Percentiles rank a stretch among this genome's conserved stretches.
Conservation (phyloP, 352 stramenopile species). For the Phytophthora ohioensis region DNA sequence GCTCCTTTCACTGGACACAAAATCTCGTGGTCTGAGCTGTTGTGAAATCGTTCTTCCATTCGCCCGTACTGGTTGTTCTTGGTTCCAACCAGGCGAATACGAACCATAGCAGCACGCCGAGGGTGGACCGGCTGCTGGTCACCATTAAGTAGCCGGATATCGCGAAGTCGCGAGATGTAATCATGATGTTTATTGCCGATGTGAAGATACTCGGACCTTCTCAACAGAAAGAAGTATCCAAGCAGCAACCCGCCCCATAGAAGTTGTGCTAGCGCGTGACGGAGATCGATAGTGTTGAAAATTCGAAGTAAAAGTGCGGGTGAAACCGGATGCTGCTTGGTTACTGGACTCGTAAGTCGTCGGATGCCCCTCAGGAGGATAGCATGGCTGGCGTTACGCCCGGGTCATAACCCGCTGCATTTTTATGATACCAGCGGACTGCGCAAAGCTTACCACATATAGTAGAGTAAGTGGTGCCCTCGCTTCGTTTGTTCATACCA, state of each 20-base stretch:
- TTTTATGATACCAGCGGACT: conserved; percentile 27
- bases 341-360: not conserved
- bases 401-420: conserved; percentile 9
- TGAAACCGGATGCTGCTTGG: not conserved
- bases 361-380: conserved; percentile 12
- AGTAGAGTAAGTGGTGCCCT: conserved; percentile 28
- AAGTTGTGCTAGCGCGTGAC: not conserved
- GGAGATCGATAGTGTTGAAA: not conserved
- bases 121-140: not conserved
- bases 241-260: conserved; percentile 10
- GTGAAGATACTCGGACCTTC: not conserved
- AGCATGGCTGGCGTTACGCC: conserved; percentile 5
- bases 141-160: not conserved
- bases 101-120: not conserved
- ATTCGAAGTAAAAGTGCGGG: not conserved
- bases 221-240: conserved; percentile 20
- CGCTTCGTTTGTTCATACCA: conserved; percentile 14
- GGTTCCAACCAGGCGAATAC: too few species aligned
- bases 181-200: not conserved
- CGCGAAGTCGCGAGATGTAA: not conserved
- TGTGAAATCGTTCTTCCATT: not conserved
- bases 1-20: not conserved
- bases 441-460: conserved; percentile 29
- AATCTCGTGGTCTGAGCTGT: not conserved
- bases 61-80: not conserved